These are phyloP conservation scores for Tricholoma saponaceum DNA, from an alignment of 768 basidiomycete species.

Conservation along the genomic window DNA sequence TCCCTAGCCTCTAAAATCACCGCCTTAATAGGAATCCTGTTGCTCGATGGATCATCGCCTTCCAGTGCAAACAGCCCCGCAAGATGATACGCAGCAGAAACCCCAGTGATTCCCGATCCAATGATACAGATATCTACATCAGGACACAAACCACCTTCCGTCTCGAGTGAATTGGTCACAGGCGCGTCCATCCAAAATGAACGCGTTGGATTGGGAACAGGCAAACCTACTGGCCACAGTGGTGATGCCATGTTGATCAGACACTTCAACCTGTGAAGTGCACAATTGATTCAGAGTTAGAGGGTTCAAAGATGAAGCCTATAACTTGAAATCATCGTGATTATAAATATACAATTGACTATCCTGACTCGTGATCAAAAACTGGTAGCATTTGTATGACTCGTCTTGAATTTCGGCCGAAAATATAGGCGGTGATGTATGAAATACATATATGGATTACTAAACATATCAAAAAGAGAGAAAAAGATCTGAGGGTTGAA, in stretches of 20 bases:
- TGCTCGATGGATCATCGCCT: constrained; percentile 9
- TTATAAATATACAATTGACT: too few relatives aligned
- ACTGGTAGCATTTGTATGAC: neutral
- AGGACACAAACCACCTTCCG: constrained; percentile 48
- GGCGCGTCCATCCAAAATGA: constrained; percentile 71
- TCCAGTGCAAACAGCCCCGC: constrained; percentile 25
- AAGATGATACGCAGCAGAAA: constrained; percentile 72
- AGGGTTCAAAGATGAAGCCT: neutral
- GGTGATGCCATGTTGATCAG: neutral
- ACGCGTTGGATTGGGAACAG: constrained; percentile 58
- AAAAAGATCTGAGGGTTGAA: neutral
- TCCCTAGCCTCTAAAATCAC: constrained; percentile 82
- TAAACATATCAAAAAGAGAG: neutral
- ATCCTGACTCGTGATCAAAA: neutral
- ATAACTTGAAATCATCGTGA: neutral
- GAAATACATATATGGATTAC: neutral
- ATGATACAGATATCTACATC: constrained; percentile 75
- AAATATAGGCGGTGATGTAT: neutral
- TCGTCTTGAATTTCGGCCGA: neutral
- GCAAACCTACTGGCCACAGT: constrained; percentile 25
- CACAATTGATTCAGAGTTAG: too few relatives aligned
- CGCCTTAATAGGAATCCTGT: constrained; percentile 34
- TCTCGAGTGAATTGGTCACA: constrained; percentile 62
- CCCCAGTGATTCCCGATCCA: constrained; percentile 77
- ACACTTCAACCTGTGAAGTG: too few relatives aligned